Percentiles rank a stretch among this genome's conserved stretches.
phyloP scores from a whole-genome alignment of 225 moss, liverwort and hornwort species.

The Lunularia cruciata region DNA sequence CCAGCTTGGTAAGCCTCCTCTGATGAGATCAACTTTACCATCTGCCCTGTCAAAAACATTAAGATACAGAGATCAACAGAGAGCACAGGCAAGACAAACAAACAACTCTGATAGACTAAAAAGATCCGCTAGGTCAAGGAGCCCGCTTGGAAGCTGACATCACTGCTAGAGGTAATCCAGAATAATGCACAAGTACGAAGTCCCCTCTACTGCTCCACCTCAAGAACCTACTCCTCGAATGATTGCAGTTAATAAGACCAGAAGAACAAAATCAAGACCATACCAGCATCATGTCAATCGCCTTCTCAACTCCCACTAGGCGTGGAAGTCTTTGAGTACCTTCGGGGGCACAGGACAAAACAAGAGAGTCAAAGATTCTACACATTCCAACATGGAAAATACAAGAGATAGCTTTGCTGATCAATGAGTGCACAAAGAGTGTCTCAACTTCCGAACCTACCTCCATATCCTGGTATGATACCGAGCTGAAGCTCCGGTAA shows the following conservation, averaged over 20 bases:
- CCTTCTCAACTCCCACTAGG: constrained; percentile 72
- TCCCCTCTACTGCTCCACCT: too few relatives aligned
- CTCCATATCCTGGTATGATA: constrained; percentile 89
- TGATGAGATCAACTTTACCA: constrained; percentile 54
- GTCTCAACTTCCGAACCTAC: constrained; percentile 33
- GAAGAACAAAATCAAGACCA: background rate
- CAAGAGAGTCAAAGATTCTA: background rate
- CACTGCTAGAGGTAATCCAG: too few relatives aligned
- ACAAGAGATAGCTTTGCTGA: background rate
- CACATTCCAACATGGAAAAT: background rate
- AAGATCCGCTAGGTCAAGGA: too few relatives aligned
- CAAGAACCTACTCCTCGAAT: too few relatives aligned
- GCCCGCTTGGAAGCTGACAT: too few relatives aligned
- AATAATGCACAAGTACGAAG: too few relatives aligned
- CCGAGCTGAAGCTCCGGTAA: constrained; percentile 87
- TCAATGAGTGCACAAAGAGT: background rate
- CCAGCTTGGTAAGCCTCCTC: constrained; percentile 62
- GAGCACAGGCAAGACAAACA: too few relatives aligned
- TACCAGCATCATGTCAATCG: constrained; percentile 96
- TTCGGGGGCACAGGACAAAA: constrained; percentile 31
- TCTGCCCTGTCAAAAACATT: constrained; percentile 45
- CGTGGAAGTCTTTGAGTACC: constrained; percentile 91
- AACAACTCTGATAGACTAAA: too few relatives aligned
- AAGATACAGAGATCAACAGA: background rate
- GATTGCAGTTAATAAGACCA: too few relatives aligned